A percentile compares a stretch with the other conserved stretches of the same genome.
Conservation (phyloP, 768 basidiomycete genomes). For the Boletus fagicola region DNA sequence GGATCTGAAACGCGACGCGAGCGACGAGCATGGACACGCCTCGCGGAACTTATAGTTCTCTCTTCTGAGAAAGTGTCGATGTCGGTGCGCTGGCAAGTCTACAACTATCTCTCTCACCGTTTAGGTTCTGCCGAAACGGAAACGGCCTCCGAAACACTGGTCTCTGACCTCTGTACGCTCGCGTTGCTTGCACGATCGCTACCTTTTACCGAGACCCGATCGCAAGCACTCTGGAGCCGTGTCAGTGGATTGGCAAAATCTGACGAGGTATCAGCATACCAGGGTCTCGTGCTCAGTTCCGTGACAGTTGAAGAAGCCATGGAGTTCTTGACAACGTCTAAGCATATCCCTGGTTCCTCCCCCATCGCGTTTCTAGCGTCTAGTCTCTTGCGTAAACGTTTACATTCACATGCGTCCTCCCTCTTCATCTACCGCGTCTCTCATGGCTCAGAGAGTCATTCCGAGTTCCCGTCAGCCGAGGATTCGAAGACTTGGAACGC, state of each 20-base stretch:
- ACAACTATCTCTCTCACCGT: constrained; percentile 45
- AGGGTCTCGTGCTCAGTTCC: constrained; percentile 53
- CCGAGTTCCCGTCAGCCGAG: constrained; percentile 21
- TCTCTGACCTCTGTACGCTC: constrained; percentile 54
- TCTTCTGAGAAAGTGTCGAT: constrained; percentile 27
- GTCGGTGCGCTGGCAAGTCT: constrained; percentile 51
- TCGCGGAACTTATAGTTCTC: constrained; percentile 48
- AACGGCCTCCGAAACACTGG: constrained; percentile 33
- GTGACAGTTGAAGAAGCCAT: constrained; percentile 56
- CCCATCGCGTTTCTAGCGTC: constrained; percentile 53
- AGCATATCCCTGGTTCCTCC: constrained; percentile 18
- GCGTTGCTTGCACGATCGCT: constrained; percentile 52
- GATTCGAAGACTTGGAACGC: constrained; percentile 40
- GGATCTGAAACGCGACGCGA: constrained; percentile 34
- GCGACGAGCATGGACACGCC: constrained; percentile 48
- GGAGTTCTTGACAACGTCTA: constrained; percentile 33
- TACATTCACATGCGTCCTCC: constrained; percentile 50
- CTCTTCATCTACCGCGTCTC: constrained; percentile 53
- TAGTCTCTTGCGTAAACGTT: constrained; percentile 47
- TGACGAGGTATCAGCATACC: constrained; percentile 40
- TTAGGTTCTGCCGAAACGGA: constrained; percentile 1
- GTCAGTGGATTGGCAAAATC: constrained; percentile 29
- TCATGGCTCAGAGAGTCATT: constrained; percentile 16
- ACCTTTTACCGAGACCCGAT: constrained; percentile 38
- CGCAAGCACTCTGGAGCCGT: constrained; percentile 45